Conservation (phyloP, 805 yeast genomes). For the Ogataea nitratoaversa region DNA sequence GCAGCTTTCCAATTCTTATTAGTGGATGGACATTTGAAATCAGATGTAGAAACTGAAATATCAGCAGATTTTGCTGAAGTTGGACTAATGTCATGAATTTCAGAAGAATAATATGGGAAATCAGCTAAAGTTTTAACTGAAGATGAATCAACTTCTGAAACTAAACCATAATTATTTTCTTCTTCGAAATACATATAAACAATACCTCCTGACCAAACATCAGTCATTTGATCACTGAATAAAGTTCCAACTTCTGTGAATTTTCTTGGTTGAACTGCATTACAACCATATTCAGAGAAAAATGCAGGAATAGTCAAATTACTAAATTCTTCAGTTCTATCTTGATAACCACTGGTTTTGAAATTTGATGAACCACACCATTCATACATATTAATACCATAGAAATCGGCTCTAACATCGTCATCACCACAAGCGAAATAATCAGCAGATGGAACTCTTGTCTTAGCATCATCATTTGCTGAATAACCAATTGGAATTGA, state of each 20-base stretch:
- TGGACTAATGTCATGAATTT: constrained; percentile 54
- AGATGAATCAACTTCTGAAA: constrained; percentile 42
- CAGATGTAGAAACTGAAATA: constrained; percentile 37
- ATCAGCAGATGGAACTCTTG: constrained; percentile 66
- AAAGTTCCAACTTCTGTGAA: constrained; percentile 69
- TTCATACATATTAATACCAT: constrained; percentile 86
- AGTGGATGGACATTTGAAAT: constrained; percentile 60
- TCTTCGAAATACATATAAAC: constrained; percentile 84
- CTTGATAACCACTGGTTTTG: constrained; percentile 58
- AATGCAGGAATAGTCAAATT: constrained; percentile 69
- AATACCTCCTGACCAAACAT: constrained; percentile 87
- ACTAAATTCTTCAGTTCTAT: constrained; percentile 58
- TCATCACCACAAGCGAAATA: constrained; percentile 72
- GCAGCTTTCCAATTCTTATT: constrained; percentile 60
- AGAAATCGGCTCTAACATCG: constrained; percentile 68
- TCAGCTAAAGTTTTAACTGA: constrained; percentile 59
- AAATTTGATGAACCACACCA: constrained; percentile 74
- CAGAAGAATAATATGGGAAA: constrained; percentile 57
- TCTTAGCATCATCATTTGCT: constrained; percentile 67
- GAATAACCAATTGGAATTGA: constrained; percentile 78
- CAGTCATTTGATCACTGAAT: constrained; percentile 67
- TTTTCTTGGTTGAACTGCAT: constrained; percentile 60
- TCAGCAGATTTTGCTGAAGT: constrained; percentile 39
- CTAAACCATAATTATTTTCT: constrained; percentile 71
- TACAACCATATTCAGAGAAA: constrained; percentile 85